Conservation (phyloP, 208 protist species). For the Endotrypanum monterogeii region DNA sequence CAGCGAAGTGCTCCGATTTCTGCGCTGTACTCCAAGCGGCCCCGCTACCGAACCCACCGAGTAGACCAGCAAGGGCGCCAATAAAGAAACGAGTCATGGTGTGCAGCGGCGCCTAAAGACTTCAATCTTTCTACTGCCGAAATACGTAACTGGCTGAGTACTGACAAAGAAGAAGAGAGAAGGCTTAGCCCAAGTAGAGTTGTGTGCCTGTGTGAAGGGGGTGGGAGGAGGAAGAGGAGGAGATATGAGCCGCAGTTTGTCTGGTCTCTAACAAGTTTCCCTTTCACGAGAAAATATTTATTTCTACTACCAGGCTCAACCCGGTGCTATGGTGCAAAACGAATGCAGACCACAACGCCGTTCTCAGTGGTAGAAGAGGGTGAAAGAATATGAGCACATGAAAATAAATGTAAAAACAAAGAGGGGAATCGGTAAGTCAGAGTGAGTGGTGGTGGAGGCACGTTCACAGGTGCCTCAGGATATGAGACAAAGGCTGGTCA, state of each 20-base stretch:
- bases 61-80: constrained; percentile 38
- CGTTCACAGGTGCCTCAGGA: neutral
- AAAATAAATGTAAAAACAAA: neutral
- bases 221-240: neutral
- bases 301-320: no score
- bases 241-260: no score
- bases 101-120: constrained; percentile 1
- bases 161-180: neutral
- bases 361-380: neutral
- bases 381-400: neutral
- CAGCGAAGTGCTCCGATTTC: constrained; percentile 27
- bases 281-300: no score
- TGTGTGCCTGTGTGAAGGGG: no score
- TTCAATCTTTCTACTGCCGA: neutral
- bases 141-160: neutral
- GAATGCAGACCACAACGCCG: neutral
- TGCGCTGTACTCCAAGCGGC: constrained; percentile 35
- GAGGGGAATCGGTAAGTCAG: neutral
- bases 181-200: no score
- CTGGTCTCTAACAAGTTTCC: no score
- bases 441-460: neutral
- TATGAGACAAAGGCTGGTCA: neutral
- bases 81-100: constrained; percentile 44
- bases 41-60: constrained; percentile 35
- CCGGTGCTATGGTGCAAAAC: neutral